Percentiles rank a stretch among this genome's conserved stretches.
These are phyloP conservation scores for Teunomyces gatunensis DNA, from an alignment of 805 yeast genomes.

Conservation along the genomic window DNA sequence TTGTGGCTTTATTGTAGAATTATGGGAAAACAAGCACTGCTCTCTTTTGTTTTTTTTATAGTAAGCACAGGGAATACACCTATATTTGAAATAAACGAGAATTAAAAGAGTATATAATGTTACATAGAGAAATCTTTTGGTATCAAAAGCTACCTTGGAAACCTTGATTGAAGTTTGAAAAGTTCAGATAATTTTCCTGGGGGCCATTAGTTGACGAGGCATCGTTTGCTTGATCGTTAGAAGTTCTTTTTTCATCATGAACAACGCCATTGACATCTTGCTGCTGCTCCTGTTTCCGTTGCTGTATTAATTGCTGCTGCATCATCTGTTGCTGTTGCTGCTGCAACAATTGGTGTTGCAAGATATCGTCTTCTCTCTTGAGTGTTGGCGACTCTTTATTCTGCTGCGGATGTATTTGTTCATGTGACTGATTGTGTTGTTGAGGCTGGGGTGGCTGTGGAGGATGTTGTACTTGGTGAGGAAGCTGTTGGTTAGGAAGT, in stretches of 20 bases:
- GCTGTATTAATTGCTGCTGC: conserved; percentile 8
- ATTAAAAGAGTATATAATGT: conserved; percentile 1
- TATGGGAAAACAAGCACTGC: no score
- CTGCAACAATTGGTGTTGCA: conserved; percentile 5
- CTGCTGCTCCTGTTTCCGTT: conserved; percentile 1
- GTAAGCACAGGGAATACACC: neutral
- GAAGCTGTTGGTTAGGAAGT: neutral
- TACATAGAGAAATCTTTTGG: conserved; percentile 1
- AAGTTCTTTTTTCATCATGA: neutral
- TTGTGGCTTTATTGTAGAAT: no score
- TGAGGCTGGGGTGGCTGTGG: conserved; percentile 7
- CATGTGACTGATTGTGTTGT: conserved; percentile 7
- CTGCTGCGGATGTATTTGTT: conserved; percentile 1
- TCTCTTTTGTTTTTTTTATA: no score
- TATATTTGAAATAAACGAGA: conserved; percentile 1
- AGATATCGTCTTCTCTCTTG: conserved; percentile 1
- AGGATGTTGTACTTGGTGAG: conserved; percentile 10
- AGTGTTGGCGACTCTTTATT: conserved; percentile 1
- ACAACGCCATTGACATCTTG: neutral
- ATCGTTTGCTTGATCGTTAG: neutral
- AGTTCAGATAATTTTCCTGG: conserved; percentile 4
- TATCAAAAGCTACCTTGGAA: conserved; percentile 9
- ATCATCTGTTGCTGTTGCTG: conserved; percentile 8
- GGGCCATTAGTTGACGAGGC: neutral
- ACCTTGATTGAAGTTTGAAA: conserved; percentile 7